Evolutionary conservation across 345 rosid genomes (phyloP).

Genomic region (Chamaenerion angustifolium): DNA sequence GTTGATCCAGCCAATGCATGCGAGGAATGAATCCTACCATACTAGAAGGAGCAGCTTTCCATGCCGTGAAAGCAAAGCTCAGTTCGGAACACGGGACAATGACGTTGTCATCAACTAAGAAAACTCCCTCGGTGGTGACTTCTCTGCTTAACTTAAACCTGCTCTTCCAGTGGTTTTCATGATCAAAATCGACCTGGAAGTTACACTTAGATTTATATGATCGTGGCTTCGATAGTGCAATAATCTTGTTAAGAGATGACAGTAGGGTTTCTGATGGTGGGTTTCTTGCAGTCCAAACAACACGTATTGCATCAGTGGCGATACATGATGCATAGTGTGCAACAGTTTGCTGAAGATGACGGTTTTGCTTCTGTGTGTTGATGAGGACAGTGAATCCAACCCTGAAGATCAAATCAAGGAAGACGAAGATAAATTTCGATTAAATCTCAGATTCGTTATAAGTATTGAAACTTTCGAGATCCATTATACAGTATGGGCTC

Average conservation of each 20-base stretch:
- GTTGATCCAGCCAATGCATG: slow-evolving; percentile 2
- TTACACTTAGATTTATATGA: neutral
- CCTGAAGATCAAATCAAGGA: slow-evolving; percentile 4
- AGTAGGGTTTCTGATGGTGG: slow-evolving; percentile 8
- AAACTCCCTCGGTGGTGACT: slow-evolving; percentile 17
- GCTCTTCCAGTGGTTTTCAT: slow-evolving; percentile 3
- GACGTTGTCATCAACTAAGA: slow-evolving; percentile 19
- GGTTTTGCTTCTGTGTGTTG: slow-evolving; percentile 14
- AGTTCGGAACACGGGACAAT: slow-evolving; percentile 17
- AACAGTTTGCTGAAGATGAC: slow-evolving; percentile 12
- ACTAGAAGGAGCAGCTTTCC: slow-evolving; percentile 15
- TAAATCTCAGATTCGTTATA: too few relatives aligned
- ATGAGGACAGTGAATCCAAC: slow-evolving; percentile 16
- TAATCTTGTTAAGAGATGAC: slow-evolving; percentile 1
- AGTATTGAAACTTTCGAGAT: too few relatives aligned
- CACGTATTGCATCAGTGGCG: slow-evolving; percentile 6
- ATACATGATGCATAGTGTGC: slow-evolving; percentile 15
- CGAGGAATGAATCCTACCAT: slow-evolving; percentile 23
- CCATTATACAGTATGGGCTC: too few relatives aligned
- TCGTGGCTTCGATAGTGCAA: slow-evolving; percentile 8
- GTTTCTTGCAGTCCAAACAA: slow-evolving; percentile 13
- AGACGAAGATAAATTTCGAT: too few relatives aligned
- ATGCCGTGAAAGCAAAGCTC: slow-evolving; percentile 17
- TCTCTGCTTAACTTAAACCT: slow-evolving; percentile 14
- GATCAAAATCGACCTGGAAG: slow-evolving; percentile 7